Conservation (phyloP, 306 rosid species). For the Gastrolobium villosum region DNA sequence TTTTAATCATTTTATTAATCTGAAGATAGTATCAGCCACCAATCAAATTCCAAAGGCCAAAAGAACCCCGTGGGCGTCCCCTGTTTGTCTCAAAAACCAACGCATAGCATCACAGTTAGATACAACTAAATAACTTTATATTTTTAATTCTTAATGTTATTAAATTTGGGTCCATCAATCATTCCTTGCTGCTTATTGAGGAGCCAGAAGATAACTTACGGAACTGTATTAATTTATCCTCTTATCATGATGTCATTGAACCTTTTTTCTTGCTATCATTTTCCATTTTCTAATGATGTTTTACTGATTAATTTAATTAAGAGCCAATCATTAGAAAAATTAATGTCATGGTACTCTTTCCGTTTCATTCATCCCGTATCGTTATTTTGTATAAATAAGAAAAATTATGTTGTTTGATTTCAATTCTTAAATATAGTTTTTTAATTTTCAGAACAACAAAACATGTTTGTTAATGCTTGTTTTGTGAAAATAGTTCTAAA, state of each 20-base stretch:
- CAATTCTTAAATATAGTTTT: too few species aligned
- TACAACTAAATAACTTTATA: neutral
- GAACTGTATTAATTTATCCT: neutral
- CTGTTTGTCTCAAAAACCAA: neutral
- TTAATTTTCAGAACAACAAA: too few species aligned
- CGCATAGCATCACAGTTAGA: constrained; percentile 7
- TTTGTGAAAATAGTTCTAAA: too few species aligned
- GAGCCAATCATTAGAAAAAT: neutral
- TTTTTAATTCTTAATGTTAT: neutral
- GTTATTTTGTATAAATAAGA: too few species aligned
- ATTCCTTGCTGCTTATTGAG: constrained; percentile 10
- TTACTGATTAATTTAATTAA: neutral
- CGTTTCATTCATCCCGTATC: too few species aligned
- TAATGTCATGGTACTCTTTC: too few species aligned
- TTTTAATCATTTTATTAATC: neutral
- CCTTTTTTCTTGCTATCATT: neutral
- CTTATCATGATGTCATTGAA: neutral
- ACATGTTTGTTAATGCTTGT: too few species aligned
- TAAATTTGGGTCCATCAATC: neutral
- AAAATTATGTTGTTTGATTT: too few species aligned
- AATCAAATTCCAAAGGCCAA: neutral
- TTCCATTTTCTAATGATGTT: neutral
- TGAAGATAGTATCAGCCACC: constrained; percentile 35
- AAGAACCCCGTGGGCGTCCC: constrained; percentile 8
- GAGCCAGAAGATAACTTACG: neutral